Conservation (phyloP, 805 yeast genomes). For the Candida golubevii region DNA sequence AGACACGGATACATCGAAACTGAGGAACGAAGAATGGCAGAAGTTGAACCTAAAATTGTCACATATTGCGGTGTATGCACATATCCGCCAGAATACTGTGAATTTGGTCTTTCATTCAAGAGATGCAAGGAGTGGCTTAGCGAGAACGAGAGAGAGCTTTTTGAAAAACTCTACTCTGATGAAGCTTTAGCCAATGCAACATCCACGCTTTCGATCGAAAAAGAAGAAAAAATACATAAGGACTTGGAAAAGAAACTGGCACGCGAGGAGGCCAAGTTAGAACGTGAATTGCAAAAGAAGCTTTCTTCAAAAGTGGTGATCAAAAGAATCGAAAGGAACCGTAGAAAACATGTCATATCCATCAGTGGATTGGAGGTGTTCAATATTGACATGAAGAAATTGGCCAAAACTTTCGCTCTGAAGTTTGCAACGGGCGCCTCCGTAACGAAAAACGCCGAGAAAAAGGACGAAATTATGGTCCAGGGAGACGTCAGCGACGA, state of each 20-base stretch:
- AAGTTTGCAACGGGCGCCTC: conserved; percentile 96
- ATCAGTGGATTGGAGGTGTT: conserved; percentile 85
- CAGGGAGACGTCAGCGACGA: conserved; percentile 96
- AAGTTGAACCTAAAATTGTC: conserved; percentile 33
- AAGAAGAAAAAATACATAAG: conserved; percentile 75
- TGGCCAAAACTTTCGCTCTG: conserved; percentile 87
- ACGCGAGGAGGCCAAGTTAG: conserved; percentile 80
- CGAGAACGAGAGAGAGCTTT: conserved; percentile 54
- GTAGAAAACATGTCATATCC: conserved; percentile 81
- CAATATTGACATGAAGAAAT: conserved; percentile 83
- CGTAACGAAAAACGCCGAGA: conserved; percentile 84
- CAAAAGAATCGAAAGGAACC: conserved; percentile 85
- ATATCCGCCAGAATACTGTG: conserved; percentile 89
- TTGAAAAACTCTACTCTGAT: conserved; percentile 54
- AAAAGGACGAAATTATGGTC: conserved; percentile 84
- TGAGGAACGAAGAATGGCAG: conserved; percentile 19
- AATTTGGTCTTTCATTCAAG: conserved; percentile 76
- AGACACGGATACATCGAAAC: too few species aligned
- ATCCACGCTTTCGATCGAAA: conserved; percentile 63
- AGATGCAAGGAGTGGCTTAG: conserved; percentile 83
- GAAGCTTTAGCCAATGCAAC: conserved; percentile 54
- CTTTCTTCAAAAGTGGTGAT: conserved; percentile 76
- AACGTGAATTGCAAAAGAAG: conserved; percentile 75
- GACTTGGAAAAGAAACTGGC: conserved; percentile 82
- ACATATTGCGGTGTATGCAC: conserved; percentile 76